A percentile compares a stretch with the other conserved stretches of the same genome.
Evolutionary conservation across 176 grass and related monocot species (phyloP).

Genomic region (Lolium perenne): DNA sequence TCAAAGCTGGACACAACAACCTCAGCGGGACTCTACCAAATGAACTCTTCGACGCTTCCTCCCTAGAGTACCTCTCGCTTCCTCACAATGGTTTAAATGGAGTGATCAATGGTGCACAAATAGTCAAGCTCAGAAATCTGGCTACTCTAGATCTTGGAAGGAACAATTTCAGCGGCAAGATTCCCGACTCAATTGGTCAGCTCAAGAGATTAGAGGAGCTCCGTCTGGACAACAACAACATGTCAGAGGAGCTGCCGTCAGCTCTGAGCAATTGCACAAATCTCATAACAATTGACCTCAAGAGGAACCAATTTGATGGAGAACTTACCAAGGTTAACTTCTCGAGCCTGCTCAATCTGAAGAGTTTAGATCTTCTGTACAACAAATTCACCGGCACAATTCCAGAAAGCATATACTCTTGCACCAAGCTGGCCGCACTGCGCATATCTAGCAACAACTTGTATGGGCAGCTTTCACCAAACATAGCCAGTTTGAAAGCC

Average conservation of each 20-base stretch:
- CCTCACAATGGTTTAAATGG: conserved; percentile 41
- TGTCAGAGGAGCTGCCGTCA: conserved; percentile 51
- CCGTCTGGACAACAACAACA: conserved; percentile 36
- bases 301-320: conserved; percentile 37
- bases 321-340: conserved; percentile 52
- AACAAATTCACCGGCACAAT: conserved; percentile 51
- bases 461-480: conserved; percentile 42
- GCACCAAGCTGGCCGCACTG: conserved; percentile 50
- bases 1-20: conserved; percentile 46
- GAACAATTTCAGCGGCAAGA: conserved; percentile 33
- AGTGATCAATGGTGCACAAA: not conserved
- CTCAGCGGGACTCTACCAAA: conserved; percentile 49
- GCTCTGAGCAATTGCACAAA: conserved; percentile 44
- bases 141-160: conserved; percentile 44
- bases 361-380: conserved; percentile 37
- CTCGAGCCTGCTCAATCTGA: conserved; percentile 46
- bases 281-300: conserved; percentile 50
- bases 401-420: conserved; percentile 62
- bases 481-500: conserved; percentile 30
- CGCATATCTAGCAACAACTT: conserved; percentile 38
- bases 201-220: conserved; percentile 43
- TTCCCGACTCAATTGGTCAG: conserved; percentile 47
- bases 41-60: conserved; percentile 36
- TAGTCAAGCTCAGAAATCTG: conserved; percentile 51
- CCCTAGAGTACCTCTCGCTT: conserved; percentile 44